Evolutionary conservation across 306 rosid genomes (phyloP), one percentile per base, ranked within the genome.

Genomic region (Rubus idaeus): DNA sequence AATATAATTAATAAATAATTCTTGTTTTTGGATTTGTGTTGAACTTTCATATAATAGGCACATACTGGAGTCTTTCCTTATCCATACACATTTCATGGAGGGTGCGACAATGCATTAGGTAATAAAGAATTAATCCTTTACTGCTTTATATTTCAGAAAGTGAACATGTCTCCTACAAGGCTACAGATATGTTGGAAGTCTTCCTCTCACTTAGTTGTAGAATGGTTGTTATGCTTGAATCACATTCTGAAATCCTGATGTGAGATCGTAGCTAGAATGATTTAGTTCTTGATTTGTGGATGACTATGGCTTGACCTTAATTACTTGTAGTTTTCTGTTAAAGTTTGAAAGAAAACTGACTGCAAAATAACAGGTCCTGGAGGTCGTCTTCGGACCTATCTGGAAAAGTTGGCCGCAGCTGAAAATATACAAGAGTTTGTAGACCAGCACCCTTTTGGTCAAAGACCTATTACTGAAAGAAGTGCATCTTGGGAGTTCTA

Each of bases 401-500:
- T 91, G 52, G 86, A 85, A 11, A 79, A 83, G 47, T 70, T 91
- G 77, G 90, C 91, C 39, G 77, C 61, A 10, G 92, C 89, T 72
- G 89, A 81, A 78, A 84, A 86, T 68, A 51, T 89, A 65, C 44
- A 12, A 53, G 79, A 81, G 51, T 94, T 83, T 39, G 78, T 91
- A 65, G 89, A 79, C 82, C 67, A 72, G 64, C 80, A 86, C 76
- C 96, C 91, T 14, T 89, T 83, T 83, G 96, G 96, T 81, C 91
- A 94, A 81, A 50, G 78, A 13, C 80, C 80, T 8, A 86, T 91
- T 23, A 60, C 50, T 18, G 81, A 86, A 76, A 81, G 13, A 68
- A 88, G 86, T 68, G 39, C 82, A 82, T 74, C 75, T 63, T 94
- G 97, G 98, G 79, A 72, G 50, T 94, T 91, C 70, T 94, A 91